Evolutionary conservation across 371 early-diverging fungal species (phyloP).

Genomic region (Mortierella sp.): DNA sequence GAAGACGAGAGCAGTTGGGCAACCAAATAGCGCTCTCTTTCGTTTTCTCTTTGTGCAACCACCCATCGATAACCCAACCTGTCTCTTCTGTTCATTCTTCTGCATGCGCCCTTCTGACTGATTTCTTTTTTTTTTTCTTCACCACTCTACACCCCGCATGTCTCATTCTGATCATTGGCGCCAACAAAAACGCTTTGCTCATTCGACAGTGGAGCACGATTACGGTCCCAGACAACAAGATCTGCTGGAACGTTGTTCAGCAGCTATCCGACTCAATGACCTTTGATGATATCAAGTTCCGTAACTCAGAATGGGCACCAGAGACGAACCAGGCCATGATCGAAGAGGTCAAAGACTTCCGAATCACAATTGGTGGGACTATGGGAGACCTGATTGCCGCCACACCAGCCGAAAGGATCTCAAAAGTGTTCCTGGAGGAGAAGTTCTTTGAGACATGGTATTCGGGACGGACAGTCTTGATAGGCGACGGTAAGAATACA

Average conservation of each 20-base stretch:
- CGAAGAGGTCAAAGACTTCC: slow-evolving; percentile 10
- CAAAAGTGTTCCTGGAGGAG: slow-evolving; percentile 35
- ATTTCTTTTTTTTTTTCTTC: no score
- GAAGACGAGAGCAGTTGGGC: no score
- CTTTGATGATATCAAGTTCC: slow-evolving; percentile 3
- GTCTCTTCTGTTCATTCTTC: no score
- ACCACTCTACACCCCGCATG: no score
- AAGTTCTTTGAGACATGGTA: slow-evolving; percentile 32
- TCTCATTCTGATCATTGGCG: no score
- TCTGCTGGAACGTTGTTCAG: slow-evolving; percentile 16
- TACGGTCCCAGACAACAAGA: slow-evolving; percentile 12
- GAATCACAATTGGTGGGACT: slow-evolving; percentile 17
- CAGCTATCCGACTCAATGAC: slow-evolving; percentile 4
- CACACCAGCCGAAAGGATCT: slow-evolving; percentile 21
- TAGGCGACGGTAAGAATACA: slow-evolving; percentile 25
- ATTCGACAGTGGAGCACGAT: slow-evolving; percentile 14
- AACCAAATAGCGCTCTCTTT: no score
- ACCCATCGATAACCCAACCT: no score
- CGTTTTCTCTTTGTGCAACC: no score
- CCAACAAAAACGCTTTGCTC: no score
- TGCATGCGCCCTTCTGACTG: no score
- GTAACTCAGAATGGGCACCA: slow-evolving; percentile 30
- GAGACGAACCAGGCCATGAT: slow-evolving; percentile 22
- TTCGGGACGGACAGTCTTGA: slow-evolving; percentile 19
- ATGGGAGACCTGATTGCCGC: slow-evolving; percentile 29